Percentiles rank a stretch among this genome's conserved stretches.
Evolutionary conservation across 1,284 basidiomycete species (phyloP).

Genomic region (Cutaneotrichosporon cutaneum): DNA sequence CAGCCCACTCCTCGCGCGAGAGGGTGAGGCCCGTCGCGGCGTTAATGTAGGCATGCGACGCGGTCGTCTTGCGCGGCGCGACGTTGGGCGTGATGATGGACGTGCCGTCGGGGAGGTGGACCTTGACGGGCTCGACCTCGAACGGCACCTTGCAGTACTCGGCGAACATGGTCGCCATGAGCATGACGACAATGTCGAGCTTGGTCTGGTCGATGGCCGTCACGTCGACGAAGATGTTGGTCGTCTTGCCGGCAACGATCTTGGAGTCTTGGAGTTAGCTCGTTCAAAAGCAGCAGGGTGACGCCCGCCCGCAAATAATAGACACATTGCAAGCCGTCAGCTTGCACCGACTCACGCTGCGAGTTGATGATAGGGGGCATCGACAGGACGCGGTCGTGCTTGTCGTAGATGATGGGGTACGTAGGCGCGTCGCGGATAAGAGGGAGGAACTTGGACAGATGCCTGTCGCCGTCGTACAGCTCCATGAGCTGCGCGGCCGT

Average conservation of each 20-base stretch:
- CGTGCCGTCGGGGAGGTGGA: conserved; percentile 75
- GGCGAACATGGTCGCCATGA: conserved; percentile 94
- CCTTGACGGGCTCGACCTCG: conserved; percentile 86
- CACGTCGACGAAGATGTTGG: conserved; percentile 93
- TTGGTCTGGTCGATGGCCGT: conserved; percentile 99
- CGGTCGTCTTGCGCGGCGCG: conserved; percentile 67
- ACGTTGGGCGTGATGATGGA: conserved; percentile 78
- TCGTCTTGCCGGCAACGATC: conserved; percentile 83
- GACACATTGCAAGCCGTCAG: neutral
- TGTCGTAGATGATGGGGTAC: conserved; percentile 97
- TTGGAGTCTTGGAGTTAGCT: conserved; percentile 66
- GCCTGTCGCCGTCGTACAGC: conserved; percentile 91
- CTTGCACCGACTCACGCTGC: conserved; percentile 57
- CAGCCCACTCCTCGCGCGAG: conserved; percentile 42
- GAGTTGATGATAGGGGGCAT: conserved; percentile 99
- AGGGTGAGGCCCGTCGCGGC: conserved; percentile 86
- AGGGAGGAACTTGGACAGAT: conserved; percentile 81
- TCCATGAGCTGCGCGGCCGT: conserved; percentile 84
- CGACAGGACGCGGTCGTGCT: conserved; percentile 78
- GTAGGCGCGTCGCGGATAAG: conserved; percentile 94
- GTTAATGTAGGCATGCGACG: conserved; percentile 88
- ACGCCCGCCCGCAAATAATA: neutral
- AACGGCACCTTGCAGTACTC: conserved; percentile 87
- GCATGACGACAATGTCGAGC: conserved; percentile 90
- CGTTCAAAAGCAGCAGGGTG: neutral